Evolutionary conservation across 1,284 basidiomycete species (phyloP).

Genomic region (Coniferiporia weirii): DNA sequence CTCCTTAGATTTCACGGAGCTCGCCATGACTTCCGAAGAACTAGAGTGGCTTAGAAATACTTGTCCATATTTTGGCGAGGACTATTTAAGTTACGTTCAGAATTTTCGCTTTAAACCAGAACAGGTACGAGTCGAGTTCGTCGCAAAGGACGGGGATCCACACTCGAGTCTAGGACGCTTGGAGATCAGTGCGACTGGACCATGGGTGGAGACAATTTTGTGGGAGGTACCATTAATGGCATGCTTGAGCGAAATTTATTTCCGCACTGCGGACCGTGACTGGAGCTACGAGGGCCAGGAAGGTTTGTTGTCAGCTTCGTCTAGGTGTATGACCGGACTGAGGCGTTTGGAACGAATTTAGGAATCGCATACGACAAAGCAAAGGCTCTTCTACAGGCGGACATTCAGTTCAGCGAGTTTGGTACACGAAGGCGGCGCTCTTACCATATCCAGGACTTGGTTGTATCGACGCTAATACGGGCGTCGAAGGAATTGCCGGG

Average conservation of each 20-base stretch:
- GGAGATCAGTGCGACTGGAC: slow-evolving; percentile 69
- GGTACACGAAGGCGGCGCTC: slow-evolving; percentile 88
- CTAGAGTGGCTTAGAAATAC: slow-evolving; percentile 58
- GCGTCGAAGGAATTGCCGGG: slow-evolving; percentile 52
- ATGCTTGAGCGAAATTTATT: slow-evolving; percentile 77
- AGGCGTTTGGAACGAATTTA: slow-evolving; percentile 17
- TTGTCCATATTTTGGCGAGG: slow-evolving; percentile 73
- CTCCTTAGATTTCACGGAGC: slow-evolving; percentile 55
- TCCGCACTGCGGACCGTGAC: slow-evolving; percentile 63
- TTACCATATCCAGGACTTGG: slow-evolving; percentile 73
- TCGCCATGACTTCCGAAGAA: slow-evolving; percentile 64
- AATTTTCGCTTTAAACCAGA: slow-evolving; percentile 74
- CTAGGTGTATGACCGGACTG: background rate
- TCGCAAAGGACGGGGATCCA: slow-evolving; percentile 43
- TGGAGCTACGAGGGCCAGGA: slow-evolving; percentile 84
- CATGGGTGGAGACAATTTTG: slow-evolving; percentile 87
- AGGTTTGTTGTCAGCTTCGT: slow-evolving; percentile 38
- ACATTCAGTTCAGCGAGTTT: slow-evolving; percentile 86
- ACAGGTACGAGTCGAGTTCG: slow-evolving; percentile 73
- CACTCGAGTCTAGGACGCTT: slow-evolving; percentile 55
- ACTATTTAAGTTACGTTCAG: slow-evolving; percentile 78
- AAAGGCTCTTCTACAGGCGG: slow-evolving; percentile 55
- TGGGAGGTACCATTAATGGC: slow-evolving; percentile 98
- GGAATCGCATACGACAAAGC: slow-evolving; percentile 71
- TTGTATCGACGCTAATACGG: slow-evolving; percentile 65